Evolutionary conservation across 1,284 basidiomycete species (phyloP).

Genomic region (Irpex sp.): DNA sequence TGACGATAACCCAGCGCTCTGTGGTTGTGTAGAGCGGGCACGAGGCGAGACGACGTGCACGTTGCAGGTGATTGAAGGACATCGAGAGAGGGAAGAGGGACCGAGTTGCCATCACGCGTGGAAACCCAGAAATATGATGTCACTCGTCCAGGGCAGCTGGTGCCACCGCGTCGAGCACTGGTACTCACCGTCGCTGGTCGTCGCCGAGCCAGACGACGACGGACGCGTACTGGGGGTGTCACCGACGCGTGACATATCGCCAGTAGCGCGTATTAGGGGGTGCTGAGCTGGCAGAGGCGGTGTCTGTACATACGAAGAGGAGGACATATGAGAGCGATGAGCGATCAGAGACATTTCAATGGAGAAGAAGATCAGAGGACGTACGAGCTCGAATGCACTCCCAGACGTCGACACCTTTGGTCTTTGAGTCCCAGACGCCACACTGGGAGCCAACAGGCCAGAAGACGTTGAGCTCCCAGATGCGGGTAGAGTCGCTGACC

Average conservation of each 20-base stretch:
- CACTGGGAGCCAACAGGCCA: slow-evolving; percentile 64
- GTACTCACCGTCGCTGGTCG: neutral
- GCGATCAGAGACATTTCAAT: neutral
- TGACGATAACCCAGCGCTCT: neutral
- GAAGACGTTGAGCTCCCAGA: slow-evolving; percentile 64
- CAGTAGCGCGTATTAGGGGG: slow-evolving; percentile 63
- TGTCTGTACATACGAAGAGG: slow-evolving; percentile 36
- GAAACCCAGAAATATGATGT: neutral
- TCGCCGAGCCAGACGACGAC: neutral
- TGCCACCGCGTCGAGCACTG: neutral
- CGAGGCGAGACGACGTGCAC: neutral
- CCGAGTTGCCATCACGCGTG: neutral
- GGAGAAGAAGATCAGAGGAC: slow-evolving; percentile 22
- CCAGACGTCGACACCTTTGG: slow-evolving; percentile 66
- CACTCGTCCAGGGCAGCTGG: neutral
- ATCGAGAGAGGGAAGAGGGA: neutral
- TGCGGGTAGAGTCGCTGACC: slow-evolving; percentile 60
- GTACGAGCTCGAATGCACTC: slow-evolving; percentile 65
- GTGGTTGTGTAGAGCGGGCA: neutral
- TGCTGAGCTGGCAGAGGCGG: slow-evolving; percentile 51
- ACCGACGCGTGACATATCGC: slow-evolving; percentile 64
- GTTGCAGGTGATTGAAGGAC: neutral
- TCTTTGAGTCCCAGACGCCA: slow-evolving; percentile 60
- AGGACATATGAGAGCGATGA: neutral
- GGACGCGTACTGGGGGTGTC: neutral